A percentile compares a stretch with the other conserved stretches of the same genome.
Conservation (phyloP, 2,329 filamentous ascomycete genomes). For the Fusarium drepaniforme region DNA sequence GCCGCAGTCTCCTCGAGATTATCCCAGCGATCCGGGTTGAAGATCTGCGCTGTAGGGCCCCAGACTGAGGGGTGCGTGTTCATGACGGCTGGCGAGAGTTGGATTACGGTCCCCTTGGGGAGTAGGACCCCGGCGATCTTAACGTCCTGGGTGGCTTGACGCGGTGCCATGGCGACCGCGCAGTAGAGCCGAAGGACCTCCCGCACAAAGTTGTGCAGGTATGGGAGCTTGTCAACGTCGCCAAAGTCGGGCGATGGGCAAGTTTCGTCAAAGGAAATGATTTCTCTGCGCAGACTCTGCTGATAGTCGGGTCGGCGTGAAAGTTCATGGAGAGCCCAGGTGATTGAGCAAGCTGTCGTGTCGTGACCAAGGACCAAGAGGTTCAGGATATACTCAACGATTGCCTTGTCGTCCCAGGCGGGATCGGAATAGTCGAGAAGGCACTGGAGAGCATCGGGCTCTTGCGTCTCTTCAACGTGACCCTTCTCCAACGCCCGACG, state of each 20-base stretch:
- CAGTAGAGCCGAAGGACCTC: conserved; percentile 59
- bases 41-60: conserved; percentile 50
- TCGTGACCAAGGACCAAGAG: conserved; percentile 59
- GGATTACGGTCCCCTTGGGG: conserved; percentile 54
- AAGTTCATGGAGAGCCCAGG: conserved; percentile 57
- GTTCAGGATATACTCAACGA: conserved; percentile 53
- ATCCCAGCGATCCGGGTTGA: conserved; percentile 56
- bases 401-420: conserved; percentile 41
- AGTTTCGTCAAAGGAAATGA: conserved; percentile 39
- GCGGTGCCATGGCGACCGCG: conserved; percentile 52
- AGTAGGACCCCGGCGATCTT: conserved; percentile 51
- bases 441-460: conserved; percentile 47
- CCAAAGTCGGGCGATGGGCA: conserved; percentile 24
- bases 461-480: background rate
- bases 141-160: conserved; percentile 50
- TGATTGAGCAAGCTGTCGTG: conserved; percentile 57
- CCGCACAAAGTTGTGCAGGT: conserved; percentile 56
- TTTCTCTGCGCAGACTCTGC: conserved; percentile 53
- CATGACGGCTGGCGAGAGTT: conserved; percentile 52
- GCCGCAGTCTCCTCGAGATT: conserved; percentile 36
- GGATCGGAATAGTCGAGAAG: conserved; percentile 48
- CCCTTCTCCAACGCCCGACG: conserved; percentile 8
- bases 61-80: conserved; percentile 52
- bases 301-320: conserved; percentile 52
- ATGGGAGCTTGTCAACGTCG: conserved; percentile 49